Base-by-base conservation (phyloP, 2,329 filamentous ascomycete species). In the Leptosphaerulina australis region DNA sequence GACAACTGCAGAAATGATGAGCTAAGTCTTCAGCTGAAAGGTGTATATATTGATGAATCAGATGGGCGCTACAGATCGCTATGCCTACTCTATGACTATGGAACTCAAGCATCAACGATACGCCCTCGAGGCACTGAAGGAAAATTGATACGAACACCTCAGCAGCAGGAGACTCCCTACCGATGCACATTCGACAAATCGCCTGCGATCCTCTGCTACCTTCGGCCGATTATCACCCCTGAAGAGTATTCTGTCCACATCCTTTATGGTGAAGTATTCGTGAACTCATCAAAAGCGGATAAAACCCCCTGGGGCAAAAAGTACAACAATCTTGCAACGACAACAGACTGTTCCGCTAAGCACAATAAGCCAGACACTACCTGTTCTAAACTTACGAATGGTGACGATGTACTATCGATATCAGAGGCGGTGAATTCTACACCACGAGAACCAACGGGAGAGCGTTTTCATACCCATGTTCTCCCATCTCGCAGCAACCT, bases 231-330 rank as follows among this genome's bases (percentile, higher is more conserved):
- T 10, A 22, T 9, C 7, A 35, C 12, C 5, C 17, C 3, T 26
- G 25, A 29, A 12, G 45, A 47, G 0, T 41, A 22, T 1, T 71
- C 55, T 50, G 50, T 71, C 2, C 68, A 72, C 36, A 43, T 36
- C 12, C 53, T 72, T 8, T 72, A 68, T 28, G 68, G 68, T 3
- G 67, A 59, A 35, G 47, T 41, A 2, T 72, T 71, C 21, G 15
- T 44, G 1, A 60, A 46, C 8, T 56, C 61, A 6, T 57, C 49
- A 1, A 59, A 43, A n/a, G 67, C 70, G 14, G 71, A 66, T 49
- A 70, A 70, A 28, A 68, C 71, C 41, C 69, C 71, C 34, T 72
- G 67, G 63, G 68, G 68, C 12, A 51, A 40, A 5, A 64, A 60
- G 17, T 25, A 41, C 1, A 53, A 65, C 11, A 54, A 71, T 41